phyloP scores from a whole-genome alignment of 805 yeast genomes.

The Vanderwaltozyma polyspora region DNA sequence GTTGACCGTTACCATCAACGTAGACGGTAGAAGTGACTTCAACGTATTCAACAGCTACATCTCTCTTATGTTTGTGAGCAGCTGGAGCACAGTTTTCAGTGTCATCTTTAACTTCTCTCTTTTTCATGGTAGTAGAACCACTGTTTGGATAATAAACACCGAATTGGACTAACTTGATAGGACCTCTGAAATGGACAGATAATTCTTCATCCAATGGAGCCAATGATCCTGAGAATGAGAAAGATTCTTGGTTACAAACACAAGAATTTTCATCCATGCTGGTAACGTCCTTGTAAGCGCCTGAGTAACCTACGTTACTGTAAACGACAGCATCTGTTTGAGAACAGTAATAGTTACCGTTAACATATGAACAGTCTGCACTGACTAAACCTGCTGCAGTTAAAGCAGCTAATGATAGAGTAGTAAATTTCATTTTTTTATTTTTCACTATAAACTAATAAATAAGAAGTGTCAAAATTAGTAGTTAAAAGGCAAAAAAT shows the following conservation, averaged over 20 bases:
- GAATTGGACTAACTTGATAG: conserved; percentile 50
- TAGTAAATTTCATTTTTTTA: conserved; percentile 1
- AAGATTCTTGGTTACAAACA: conserved; percentile 48
- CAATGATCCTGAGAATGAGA: conserved; percentile 50
- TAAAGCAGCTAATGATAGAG: conserved; percentile 7
- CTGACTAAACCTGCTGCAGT: conserved; percentile 20
- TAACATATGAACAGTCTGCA: conserved; percentile 34
- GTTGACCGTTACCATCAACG: conserved; percentile 46
- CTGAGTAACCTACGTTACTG: conserved; percentile 70
- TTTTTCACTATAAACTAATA: no score
- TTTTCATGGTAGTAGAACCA: conserved; percentile 36
- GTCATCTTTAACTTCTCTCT: conserved; percentile 30
- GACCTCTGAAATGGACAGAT: conserved; percentile 74
- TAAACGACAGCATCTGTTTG: conserved; percentile 56
- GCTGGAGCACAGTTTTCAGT: conserved; percentile 3
- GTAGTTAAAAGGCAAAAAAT: no score
- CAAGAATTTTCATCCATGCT: conserved; percentile 64
- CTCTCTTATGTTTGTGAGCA: conserved; percentile 46
- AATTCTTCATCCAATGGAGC: conserved; percentile 60
- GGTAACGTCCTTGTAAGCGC: conserved; percentile 72
- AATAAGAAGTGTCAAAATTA: no score
- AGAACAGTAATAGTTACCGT: conserved; percentile 80
- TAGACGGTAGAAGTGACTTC: conserved; percentile 71
- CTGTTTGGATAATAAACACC: conserved; percentile 75
- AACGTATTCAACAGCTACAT: conserved; percentile 48